Conservation (phyloP, 768 basidiomycete species). For the Boletales sp. region DNA sequence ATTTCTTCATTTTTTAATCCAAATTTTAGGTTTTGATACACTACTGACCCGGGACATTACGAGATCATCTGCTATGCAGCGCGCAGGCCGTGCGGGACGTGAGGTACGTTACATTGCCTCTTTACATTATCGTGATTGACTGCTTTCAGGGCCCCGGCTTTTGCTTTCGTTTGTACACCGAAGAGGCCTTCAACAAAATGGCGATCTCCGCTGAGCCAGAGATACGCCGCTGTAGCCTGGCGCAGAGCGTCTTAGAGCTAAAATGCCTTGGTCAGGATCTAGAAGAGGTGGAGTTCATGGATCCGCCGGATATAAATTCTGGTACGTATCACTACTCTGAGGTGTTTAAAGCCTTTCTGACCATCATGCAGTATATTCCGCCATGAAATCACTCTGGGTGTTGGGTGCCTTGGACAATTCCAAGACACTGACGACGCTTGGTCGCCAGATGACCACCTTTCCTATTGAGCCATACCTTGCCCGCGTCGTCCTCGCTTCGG, state of each 20-base stretch:
- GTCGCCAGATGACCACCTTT: slow-evolving; percentile 83
- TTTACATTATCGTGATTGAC: slow-evolving; percentile 2
- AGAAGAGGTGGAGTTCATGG: slow-evolving; percentile 83
- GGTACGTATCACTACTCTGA: slow-evolving; percentile 46
- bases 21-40: slow-evolving; percentile 74
- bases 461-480: slow-evolving; percentile 88
- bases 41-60: slow-evolving; percentile 80
- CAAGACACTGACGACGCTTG: slow-evolving; percentile 65
- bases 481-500: slow-evolving; percentile 76
- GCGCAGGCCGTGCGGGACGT: slow-evolving; percentile 95
- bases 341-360: background rate
- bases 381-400: slow-evolving; percentile 69
- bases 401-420: slow-evolving; percentile 73
- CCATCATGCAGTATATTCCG: slow-evolving; percentile 46
- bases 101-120: slow-evolving; percentile 46
- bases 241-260: slow-evolving; percentile 80
- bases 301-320: slow-evolving; percentile 71
- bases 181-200: slow-evolving; percentile 69
- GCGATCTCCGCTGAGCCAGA: slow-evolving; percentile 74
- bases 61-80: slow-evolving; percentile 86
- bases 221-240: slow-evolving; percentile 83
- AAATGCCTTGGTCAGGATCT: slow-evolving; percentile 81
- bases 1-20: background rate
- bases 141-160: slow-evolving; percentile 61
- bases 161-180: slow-evolving; percentile 93